These are phyloP conservation scores for Parascedosporium putredinis DNA, from an alignment of 2,329 filamentous ascomycete species.

Conservation along the genomic window DNA sequence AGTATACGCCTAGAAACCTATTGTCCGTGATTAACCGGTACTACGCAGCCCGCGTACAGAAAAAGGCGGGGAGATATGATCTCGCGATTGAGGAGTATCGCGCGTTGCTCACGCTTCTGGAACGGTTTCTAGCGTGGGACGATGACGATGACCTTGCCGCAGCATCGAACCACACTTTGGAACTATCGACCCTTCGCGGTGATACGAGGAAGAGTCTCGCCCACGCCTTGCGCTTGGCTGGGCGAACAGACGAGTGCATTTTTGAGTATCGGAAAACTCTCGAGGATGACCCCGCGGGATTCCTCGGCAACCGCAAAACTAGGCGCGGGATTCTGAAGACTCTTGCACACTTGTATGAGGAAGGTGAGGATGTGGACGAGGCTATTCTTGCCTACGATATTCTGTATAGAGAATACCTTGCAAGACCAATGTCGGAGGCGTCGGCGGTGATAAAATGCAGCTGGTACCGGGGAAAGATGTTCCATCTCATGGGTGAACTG, in stretches of 20 bases:
- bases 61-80: neutral
- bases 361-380: neutral
- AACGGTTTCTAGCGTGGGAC: neutral
- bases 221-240: slow-evolving; percentile 2
- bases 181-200: neutral
- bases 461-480: slow-evolving; percentile 8
- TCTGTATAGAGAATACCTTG: slow-evolving; percentile 3
- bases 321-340: slow-evolving; percentile 4
- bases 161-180: neutral
- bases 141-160: neutral
- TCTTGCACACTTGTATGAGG: slow-evolving; percentile 7
- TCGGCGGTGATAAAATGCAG: slow-evolving; percentile 4
- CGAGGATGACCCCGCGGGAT: neutral
- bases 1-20: neutral
- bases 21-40: slow-evolving; percentile 3
- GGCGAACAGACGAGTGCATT: slow-evolving; percentile 1
- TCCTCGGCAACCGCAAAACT: neutral
- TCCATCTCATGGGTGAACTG: slow-evolving; percentile 4
- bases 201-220: slow-evolving; percentile 1
- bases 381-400: slow-evolving; percentile 7
- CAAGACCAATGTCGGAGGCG: neutral
- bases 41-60: slow-evolving; percentile 1
- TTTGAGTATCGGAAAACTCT: slow-evolving; percentile 6
- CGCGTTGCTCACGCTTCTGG: neutral
- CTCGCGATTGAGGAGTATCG: neutral